Evolutionary conservation across 805 yeast genomes (phyloP).

Genomic region (Hyphopichia homilentoma): DNA sequence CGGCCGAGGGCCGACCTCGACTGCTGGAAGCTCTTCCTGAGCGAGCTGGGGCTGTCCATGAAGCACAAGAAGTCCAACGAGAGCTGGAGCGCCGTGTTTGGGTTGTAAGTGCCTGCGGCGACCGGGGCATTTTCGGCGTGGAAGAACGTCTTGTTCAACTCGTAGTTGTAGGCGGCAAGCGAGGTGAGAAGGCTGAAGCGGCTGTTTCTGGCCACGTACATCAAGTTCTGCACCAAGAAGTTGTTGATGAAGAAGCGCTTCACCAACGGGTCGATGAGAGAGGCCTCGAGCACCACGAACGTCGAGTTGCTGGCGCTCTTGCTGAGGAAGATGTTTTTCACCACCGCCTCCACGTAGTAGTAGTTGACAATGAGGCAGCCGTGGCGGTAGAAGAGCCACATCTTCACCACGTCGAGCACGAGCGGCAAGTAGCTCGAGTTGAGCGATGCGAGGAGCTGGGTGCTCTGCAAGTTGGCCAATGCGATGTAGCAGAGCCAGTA

Average conservation of each 20-base stretch:
- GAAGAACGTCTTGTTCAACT: conserved; percentile 4
- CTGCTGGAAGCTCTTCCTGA: conserved; percentile 1
- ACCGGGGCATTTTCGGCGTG: not conserved
- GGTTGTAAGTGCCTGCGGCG: not conserved
- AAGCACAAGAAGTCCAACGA: conserved; percentile 14
- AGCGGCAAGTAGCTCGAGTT: conserved; percentile 4
- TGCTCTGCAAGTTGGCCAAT: conserved; percentile 9
- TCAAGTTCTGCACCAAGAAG: conserved; percentile 1
- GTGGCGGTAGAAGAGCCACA: conserved; percentile 22
- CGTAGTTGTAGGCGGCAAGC: conserved; percentile 3
- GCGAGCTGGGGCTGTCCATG: conserved; percentile 11
- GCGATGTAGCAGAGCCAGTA: conserved; percentile 21
- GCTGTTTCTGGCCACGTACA: conserved; percentile 2
- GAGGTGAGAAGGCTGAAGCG: conserved; percentile 5
- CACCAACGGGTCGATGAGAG: conserved; percentile 12
- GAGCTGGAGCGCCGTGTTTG: conserved; percentile 8
- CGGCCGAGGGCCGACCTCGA: not conserved
- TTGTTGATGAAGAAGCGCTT: conserved; percentile 5
- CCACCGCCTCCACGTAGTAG: conserved; percentile 8
- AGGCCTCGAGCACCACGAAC: conserved; percentile 10
- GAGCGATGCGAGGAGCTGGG: conserved; percentile 7
- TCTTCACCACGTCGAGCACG: conserved; percentile 7
- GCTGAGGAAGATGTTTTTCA: conserved; percentile 3
- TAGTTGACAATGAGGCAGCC: conserved; percentile 20
- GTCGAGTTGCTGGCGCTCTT: not conserved